Evolutionary conservation across 1,284 basidiomycete genomes (phyloP).

Genomic region (Fomitopsis pinicola): DNA sequence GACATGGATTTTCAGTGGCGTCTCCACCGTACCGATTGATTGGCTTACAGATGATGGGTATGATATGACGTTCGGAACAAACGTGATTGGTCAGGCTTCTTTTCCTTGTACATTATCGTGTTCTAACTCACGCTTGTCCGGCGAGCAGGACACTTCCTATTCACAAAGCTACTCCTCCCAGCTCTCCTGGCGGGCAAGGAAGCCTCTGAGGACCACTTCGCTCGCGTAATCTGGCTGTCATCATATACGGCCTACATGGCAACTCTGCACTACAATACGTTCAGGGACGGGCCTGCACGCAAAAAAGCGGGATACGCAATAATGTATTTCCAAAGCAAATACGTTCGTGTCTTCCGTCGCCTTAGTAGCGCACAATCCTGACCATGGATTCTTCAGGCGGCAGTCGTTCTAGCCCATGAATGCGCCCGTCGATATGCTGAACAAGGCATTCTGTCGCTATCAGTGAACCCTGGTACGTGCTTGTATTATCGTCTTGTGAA

Average conservation of each 20-base stretch:
- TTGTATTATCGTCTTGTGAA: no score
- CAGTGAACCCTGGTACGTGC: conserved; percentile 35
- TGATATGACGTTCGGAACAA: conserved; percentile 59
- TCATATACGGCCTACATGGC: conserved; percentile 16
- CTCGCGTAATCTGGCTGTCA: conserved; percentile 21
- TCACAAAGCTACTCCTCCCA: conserved; percentile 23
- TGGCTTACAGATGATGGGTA: conserved; percentile 48
- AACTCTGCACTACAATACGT: conserved; percentile 13
- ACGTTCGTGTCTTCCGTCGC: conserved; percentile 19
- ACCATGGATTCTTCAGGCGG: conserved; percentile 23
- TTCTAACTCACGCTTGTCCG: background rate
- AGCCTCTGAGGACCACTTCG: conserved; percentile 19
- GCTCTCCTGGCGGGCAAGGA: conserved; percentile 19
- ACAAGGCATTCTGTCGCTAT: conserved; percentile 46
- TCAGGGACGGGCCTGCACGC: conserved; percentile 13
- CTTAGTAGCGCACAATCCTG: background rate
- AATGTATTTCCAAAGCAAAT: conserved; percentile 25
- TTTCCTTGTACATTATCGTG: background rate
- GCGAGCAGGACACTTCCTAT: conserved; percentile 18
- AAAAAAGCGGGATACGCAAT: conserved; percentile 8
- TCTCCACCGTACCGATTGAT: conserved; percentile 43
- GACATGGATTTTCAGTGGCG: conserved; percentile 36
- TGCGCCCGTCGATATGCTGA: conserved; percentile 44
- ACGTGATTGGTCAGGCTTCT: conserved; percentile 35
- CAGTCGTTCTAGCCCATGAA: conserved; percentile 43